Evolutionary conservation across 78 protist genomes (phyloP).

Genomic region (Dictyostelium brefeldianum): DNA sequence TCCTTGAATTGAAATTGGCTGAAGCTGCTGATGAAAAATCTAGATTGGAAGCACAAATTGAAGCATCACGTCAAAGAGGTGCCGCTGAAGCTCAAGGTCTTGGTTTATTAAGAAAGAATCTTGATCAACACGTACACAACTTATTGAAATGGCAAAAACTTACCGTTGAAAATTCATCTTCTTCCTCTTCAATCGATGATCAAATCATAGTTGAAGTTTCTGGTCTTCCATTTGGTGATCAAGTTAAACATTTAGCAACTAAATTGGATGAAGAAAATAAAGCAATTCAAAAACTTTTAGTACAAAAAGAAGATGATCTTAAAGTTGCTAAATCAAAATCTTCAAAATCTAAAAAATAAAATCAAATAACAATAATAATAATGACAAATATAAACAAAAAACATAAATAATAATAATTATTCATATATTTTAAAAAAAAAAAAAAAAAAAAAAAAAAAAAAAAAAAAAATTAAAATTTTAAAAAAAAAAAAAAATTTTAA

Average conservation of each 20-base stretch:
- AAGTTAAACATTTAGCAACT: conserved; percentile 68
- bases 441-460: neutral
- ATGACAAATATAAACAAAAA: neutral
- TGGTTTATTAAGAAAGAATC: conserved; percentile 60
- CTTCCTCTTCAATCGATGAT: conserved; percentile 19
- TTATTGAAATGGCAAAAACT: conserved; percentile 70
- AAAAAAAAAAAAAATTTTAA: neutral
- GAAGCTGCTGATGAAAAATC: conserved; percentile 59
- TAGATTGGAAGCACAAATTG: conserved; percentile 36
- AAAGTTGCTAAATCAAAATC: conserved; percentile 3
- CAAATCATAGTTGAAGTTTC: conserved; percentile 74
- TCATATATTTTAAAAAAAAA: too few species aligned
- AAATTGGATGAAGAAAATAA: conserved; percentile 62
- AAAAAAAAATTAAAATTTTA: neutral
- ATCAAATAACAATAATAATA: neutral
- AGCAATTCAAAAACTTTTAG: conserved; percentile 38
- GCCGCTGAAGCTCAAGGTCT: conserved; percentile 80
- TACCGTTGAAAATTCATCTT: conserved; percentile 38
- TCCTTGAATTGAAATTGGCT: conserved; percentile 35
- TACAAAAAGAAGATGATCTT: conserved; percentile 44
- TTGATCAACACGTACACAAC: conserved; percentile 69
- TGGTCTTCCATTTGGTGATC: conserved; percentile 75
- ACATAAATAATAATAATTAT: neutral
- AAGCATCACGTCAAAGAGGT: conserved; percentile 29
- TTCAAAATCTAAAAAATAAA: conserved; percentile 16